Conservation (phyloP, 805 yeast genomes). For the Lipomyces starkeyi region DNA sequence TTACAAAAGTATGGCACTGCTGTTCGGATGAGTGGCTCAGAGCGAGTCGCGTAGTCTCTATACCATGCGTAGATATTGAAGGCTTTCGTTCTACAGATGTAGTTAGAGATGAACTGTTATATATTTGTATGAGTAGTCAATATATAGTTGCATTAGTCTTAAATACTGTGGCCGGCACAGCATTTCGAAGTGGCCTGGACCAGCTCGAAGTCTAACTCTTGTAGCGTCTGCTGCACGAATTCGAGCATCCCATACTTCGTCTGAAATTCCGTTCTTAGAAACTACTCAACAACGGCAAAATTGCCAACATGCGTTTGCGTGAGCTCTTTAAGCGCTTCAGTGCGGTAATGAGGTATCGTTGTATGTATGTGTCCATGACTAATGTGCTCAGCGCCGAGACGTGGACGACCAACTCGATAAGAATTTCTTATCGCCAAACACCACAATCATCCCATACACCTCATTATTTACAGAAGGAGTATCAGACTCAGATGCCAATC, state of each 20-base stretch:
- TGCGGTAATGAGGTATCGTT: neutral
- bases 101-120: neutral
- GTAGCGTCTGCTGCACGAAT: neutral
- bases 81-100: neutral
- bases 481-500: neutral
- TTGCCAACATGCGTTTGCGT: neutral
- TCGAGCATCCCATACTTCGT: neutral
- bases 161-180: neutral
- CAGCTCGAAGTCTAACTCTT: neutral
- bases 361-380: too few relatives aligned
- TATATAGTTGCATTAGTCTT: neutral
- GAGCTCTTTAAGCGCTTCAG: neutral
- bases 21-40: slow-evolving; percentile 92
- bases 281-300: neutral
- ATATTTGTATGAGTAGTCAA: neutral
- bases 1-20: slow-evolving; percentile 97
- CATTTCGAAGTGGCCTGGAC: neutral
- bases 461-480: slow-evolving; percentile 1
- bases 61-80: neutral
- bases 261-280: neutral
- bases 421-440: neutral
- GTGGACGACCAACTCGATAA: neutral
- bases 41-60: slow-evolving; percentile 45
- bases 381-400: neutral
- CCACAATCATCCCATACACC: neutral